phyloP scores from a whole-genome alignment of 2,329 filamentous ascomycete genomes.

The Keithomyces neogunnii region DNA sequence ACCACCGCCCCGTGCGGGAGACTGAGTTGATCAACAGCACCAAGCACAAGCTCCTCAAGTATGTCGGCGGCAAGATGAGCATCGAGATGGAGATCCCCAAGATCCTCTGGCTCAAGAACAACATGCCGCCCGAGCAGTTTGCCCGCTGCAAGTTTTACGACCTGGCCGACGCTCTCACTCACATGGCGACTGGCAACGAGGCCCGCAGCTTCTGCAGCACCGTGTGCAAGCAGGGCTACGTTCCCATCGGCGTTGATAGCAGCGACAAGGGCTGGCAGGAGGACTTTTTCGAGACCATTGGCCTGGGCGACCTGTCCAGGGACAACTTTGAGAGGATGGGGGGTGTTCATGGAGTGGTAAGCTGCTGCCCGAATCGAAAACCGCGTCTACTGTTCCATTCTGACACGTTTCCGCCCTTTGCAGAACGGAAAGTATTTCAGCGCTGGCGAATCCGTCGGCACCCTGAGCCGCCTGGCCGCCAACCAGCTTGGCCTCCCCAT shows the following conservation, averaged over 20 bases:
- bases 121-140: conserved; percentile 91
- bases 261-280: conserved; percentile 98
- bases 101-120: conserved; percentile 95
- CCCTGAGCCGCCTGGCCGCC: conserved; percentile 74
- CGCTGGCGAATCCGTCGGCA: conserved; percentile 84
- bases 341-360: conserved; percentile 85
- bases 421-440: conserved; percentile 90
- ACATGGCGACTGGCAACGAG: conserved; percentile 87
- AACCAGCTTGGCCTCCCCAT: conserved; percentile 73
- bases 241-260: conserved; percentile 93
- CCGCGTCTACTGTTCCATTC: conserved; percentile 7
- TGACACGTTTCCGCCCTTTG: not conserved
- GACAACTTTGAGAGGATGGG: conserved; percentile 91
- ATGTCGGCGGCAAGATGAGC: conserved; percentile 96
- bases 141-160: conserved; percentile 96
- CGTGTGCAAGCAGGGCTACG: conserved; percentile 94
- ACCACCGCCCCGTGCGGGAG: conserved; percentile 86
- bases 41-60: conserved; percentile 83
- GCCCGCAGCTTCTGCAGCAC: conserved; percentile 91
- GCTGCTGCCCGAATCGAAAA: not conserved
- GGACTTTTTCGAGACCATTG: conserved; percentile 82
- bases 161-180: conserved; percentile 83
- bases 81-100: conserved; percentile 99
- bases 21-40: conserved; percentile 91
- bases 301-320: conserved; percentile 72